A percentile compares a stretch with the other conserved stretches of the same genome.
These are phyloP conservation scores for Sporothrix brunneoviolacea DNA, from an alignment of 2,329 filamentous ascomycete species.

Conservation along the genomic window DNA sequence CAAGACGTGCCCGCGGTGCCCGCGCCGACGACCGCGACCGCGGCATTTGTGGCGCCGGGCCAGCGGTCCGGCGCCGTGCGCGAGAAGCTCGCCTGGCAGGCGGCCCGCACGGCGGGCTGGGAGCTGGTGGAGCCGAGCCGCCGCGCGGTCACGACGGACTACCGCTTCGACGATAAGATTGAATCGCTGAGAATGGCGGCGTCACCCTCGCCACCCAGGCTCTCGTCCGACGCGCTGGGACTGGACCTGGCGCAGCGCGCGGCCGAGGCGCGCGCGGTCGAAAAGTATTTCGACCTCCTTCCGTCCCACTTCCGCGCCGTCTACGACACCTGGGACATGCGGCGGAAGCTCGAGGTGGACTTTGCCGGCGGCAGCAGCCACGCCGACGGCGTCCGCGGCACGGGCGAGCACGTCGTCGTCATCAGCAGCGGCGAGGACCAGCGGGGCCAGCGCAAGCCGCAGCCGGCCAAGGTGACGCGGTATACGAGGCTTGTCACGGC, in stretches of 20 bases:
- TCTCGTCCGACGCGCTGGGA: constrained; percentile 66
- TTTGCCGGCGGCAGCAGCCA: constrained; percentile 62
- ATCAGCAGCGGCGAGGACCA: constrained; percentile 58
- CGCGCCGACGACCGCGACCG: constrained; percentile 35
- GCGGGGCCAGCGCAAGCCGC: constrained; percentile 34
- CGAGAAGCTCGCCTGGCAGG: constrained; percentile 68
- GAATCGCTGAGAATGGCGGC: constrained; percentile 61
- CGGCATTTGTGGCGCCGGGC: background rate
- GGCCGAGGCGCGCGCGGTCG: constrained; percentile 75
- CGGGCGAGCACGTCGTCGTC: constrained; percentile 70
- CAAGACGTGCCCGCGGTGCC: constrained; percentile 55
- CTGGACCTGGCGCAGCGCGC: constrained; percentile 63
- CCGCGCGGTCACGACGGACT: constrained; percentile 64
- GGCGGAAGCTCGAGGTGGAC: constrained; percentile 75
- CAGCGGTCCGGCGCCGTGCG: background rate
- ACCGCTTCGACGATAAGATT: constrained; percentile 62
- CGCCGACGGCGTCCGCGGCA: constrained; percentile 43
- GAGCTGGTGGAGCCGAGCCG: constrained; percentile 71
- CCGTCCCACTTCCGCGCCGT: constrained; percentile 72
- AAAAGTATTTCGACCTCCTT: constrained; percentile 63
- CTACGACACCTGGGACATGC: constrained; percentile 90
- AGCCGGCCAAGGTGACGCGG: constrained; percentile 37
- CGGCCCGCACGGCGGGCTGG: constrained; percentile 75
- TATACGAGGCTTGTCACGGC: constrained; percentile 26
- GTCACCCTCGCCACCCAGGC: constrained; percentile 58